Percentiles rank a stretch among this genome's conserved stretches.
Evolutionary conservation across 345 rosid genomes (phyloP).

Genomic region (Gossypioides kirkii): DNA sequence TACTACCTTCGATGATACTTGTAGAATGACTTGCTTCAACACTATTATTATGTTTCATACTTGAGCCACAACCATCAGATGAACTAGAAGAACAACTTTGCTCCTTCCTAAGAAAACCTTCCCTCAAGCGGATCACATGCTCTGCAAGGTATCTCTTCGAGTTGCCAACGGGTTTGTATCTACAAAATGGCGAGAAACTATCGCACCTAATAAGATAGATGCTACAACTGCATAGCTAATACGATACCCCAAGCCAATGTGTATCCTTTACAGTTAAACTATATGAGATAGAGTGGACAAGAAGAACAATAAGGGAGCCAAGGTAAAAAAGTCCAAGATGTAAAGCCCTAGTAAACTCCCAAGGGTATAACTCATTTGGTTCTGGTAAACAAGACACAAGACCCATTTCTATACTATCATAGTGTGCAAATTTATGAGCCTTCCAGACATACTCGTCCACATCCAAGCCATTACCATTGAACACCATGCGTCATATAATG

Average conservation of each 20-base stretch:
- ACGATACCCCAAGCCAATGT: slow-evolving; percentile 35
- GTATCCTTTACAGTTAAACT: no score
- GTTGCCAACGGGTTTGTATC: slow-evolving; percentile 86
- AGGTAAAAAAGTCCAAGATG: no score
- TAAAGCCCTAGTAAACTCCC: no score
- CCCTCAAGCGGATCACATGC: slow-evolving; percentile 98
- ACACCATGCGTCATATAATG: no score
- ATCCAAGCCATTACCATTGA: no score
- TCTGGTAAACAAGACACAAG: no score
- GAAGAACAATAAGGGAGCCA: no score
- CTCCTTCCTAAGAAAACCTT: slow-evolving; percentile 92
- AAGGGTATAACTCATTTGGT: no score
- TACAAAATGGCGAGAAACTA: slow-evolving; percentile 88
- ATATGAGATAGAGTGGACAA: no score
- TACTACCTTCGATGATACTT: slow-evolving; percentile 54
- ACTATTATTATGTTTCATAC: slow-evolving; percentile 86
- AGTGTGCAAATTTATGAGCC: no score
- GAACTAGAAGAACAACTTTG: slow-evolving; percentile 90
- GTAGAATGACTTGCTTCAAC: slow-evolving; percentile 71
- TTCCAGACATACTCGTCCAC: no score
- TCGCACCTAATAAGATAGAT: slow-evolving; percentile 90
- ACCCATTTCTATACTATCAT: no score
- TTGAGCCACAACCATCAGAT: slow-evolving; percentile 97
- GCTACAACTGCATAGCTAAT: slow-evolving; percentile 96
- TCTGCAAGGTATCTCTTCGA: slow-evolving; percentile 90